Evolutionary conservation across 192 early-diverging fungal genomes (phyloP).

Genomic region (Coemansia sp.): DNA sequence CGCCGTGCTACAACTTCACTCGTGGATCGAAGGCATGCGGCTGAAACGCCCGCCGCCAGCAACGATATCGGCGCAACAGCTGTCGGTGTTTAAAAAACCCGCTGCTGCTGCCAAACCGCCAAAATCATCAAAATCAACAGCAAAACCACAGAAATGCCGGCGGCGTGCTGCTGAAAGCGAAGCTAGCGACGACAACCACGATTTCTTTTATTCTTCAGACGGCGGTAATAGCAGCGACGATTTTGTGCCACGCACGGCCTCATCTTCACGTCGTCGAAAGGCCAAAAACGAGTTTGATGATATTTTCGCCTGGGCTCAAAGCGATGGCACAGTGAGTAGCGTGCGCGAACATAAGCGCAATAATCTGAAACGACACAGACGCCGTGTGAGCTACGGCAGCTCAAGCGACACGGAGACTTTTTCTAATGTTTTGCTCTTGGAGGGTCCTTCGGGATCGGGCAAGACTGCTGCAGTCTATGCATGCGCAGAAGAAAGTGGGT

Average conservation of each 20-base stretch:
- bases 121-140: background rate
- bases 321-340: slow-evolving; percentile 29
- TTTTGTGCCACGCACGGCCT: slow-evolving; percentile 18
- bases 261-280: background rate
- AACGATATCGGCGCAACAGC: too few species aligned
- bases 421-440: slow-evolving; percentile 59
- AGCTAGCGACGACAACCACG: background rate
- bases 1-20: slow-evolving; percentile 27
- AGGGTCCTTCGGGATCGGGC: slow-evolving; percentile 66
- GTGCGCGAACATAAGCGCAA: slow-evolving; percentile 18
- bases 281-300: slow-evolving; percentile 13
- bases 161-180: background rate
- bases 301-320: slow-evolving; percentile 34
- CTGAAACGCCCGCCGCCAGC: slow-evolving; percentile 23
- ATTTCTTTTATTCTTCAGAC: background rate
- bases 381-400: slow-evolving; percentile 23
- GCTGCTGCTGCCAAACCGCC: background rate
- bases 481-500: slow-evolving; percentile 67
- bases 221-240: slow-evolving; percentile 30
- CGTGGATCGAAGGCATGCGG: slow-evolving; percentile 48
- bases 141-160: background rate
- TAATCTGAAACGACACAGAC: slow-evolving; percentile 4
- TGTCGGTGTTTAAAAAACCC: background rate
- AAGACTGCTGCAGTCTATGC: slow-evolving; percentile 73
- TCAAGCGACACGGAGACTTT: slow-evolving; percentile 42